Evolutionary conservation across 225 moss, liverwort and hornwort genomes (phyloP).

Genomic region (Lunularia cruciata): DNA sequence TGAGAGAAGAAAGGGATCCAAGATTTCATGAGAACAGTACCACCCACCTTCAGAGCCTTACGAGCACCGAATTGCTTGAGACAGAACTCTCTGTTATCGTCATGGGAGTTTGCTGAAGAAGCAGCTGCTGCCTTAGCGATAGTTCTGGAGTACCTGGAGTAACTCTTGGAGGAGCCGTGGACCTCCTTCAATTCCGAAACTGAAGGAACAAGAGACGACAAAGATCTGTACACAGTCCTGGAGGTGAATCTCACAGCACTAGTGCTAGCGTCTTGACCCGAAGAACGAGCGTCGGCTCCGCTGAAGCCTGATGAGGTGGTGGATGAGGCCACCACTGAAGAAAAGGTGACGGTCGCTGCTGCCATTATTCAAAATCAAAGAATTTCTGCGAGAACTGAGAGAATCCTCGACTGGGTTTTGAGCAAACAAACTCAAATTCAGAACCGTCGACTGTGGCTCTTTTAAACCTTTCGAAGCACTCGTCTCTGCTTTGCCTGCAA

Average conservation of each 20-base stretch:
- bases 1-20: background rate
- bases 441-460: background rate
- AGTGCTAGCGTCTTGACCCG: background rate
- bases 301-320: background rate
- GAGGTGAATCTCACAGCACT: slow-evolving; percentile 10
- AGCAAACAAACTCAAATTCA: background rate
- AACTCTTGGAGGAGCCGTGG: slow-evolving; percentile 1
- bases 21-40: background rate
- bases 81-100: slow-evolving; percentile 63
- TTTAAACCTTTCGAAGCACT: background rate
- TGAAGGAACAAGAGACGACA: slow-evolving; percentile 12
- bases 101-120: slow-evolving; percentile 41
- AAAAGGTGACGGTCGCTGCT: background rate
- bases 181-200: background rate
- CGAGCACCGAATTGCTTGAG: slow-evolving; percentile 62
- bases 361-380: background rate
- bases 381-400: too few species aligned
- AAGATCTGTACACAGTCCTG: background rate
- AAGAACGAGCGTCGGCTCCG: background rate
- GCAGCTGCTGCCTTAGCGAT: slow-evolving; percentile 35
- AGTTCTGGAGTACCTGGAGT: background rate
- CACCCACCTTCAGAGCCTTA: slow-evolving; percentile 69
- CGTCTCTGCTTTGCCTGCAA: background rate
- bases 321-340: background rate
- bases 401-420: background rate